phyloP scores from a whole-genome alignment of 2,329 filamentous ascomycete genomes.

The Monilinia laxa region DNA sequence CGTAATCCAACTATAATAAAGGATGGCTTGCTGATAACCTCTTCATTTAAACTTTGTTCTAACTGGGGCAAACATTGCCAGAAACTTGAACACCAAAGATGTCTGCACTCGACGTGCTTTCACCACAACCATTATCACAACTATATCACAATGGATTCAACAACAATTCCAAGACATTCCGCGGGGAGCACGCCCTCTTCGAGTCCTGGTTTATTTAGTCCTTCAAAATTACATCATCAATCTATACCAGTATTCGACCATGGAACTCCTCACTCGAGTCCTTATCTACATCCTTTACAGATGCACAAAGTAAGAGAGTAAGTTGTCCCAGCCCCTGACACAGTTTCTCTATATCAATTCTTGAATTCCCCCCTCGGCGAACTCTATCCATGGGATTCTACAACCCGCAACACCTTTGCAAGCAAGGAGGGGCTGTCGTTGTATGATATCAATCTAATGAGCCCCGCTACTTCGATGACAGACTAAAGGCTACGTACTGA shows the following conservation, averaged over 20 bases:
- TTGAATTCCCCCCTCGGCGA: not conserved
- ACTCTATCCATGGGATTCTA: not conserved
- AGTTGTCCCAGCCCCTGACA: conserved; percentile 42
- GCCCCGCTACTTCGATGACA: not conserved
- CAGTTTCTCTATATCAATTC: not conserved
- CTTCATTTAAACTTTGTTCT: not conserved
- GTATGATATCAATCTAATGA: not conserved
- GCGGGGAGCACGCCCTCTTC: conserved; percentile 58
- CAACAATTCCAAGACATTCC: conserved; percentile 30
- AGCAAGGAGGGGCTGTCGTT: not conserved
- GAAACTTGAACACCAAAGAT: conserved; percentile 26
- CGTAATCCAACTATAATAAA: not conserved
- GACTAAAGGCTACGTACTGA: not conserved
- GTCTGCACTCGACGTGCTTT: conserved; percentile 26
- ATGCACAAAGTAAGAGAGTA: conserved; percentile 75
- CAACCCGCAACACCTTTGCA: not conserved
- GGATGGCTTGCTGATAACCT: conserved; percentile 13
- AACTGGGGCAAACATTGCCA: conserved; percentile 20
- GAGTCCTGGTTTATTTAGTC: conserved; percentile 62
- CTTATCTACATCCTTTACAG: conserved; percentile 69
- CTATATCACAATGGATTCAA: conserved; percentile 39
- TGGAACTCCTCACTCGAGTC: conserved; percentile 53
- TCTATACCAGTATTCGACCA: conserved; percentile 49
- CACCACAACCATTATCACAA: conserved; percentile 19
- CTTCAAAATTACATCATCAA: conserved; percentile 44